Evolutionary conservation across 306 rosid species (phyloP).

Genomic region (Prosopis cineraria): DNA sequence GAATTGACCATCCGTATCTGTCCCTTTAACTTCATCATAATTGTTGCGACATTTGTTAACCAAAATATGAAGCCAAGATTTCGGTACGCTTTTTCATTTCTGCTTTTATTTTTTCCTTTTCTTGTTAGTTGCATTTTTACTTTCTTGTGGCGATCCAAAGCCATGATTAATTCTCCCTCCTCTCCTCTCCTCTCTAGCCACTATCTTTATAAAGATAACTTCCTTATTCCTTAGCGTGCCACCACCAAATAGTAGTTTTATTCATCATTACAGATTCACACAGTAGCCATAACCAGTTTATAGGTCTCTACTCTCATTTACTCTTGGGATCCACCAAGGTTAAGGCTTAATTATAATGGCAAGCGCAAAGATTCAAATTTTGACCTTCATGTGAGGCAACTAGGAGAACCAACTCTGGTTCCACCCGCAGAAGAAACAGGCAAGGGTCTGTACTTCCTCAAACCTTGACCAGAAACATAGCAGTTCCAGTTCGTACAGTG

Average conservation of each 20-base stretch:
- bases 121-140: neutral
- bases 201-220: neutral
- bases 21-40: conserved; percentile 32
- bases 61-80: conserved; percentile 14
- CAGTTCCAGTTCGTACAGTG: conserved; percentile 53
- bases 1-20: conserved; percentile 2
- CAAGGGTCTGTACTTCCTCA: conserved; percentile 61
- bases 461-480: conserved; percentile 73
- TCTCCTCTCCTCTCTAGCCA: conserved; percentile 22
- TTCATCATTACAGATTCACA: neutral
- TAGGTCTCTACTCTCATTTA: no score
- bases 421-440: conserved; percentile 59
- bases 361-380: neutral
- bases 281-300: no score
- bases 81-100: neutral
- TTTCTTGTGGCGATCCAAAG: neutral
- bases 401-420: conserved; percentile 59
- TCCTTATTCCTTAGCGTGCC: conserved; percentile 1
- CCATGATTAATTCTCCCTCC: neutral
- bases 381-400: conserved; percentile 47
- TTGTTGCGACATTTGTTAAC: neutral
- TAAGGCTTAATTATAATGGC: neutral
- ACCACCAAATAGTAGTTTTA: neutral
- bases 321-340: neutral
- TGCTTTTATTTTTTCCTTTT: neutral